These are phyloP conservation scores for Sporothrix schenckii DNA, from an alignment of 2,329 filamentous ascomycete genomes.

Conservation along the genomic window DNA sequence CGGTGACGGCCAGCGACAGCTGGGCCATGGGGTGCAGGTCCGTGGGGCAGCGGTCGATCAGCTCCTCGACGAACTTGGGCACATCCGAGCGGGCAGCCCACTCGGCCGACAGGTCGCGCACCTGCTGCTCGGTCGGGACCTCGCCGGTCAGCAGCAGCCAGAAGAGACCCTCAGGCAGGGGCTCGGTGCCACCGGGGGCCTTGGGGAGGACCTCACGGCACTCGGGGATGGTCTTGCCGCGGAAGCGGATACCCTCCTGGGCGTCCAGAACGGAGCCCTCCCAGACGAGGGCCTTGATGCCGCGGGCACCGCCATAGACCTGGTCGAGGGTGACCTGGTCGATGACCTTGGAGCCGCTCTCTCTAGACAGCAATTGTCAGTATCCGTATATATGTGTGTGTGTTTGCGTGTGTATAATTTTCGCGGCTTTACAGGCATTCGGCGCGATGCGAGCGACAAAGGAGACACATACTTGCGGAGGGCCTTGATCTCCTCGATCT, in stretches of 20 bases:
- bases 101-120: constrained; percentile 95
- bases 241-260: constrained; percentile 99
- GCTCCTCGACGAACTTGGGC: constrained; percentile 97
- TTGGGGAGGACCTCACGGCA: constrained; percentile 97
- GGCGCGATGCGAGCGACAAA: neutral
- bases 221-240: constrained; percentile 98
- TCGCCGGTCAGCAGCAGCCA: constrained; percentile 98
- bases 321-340: constrained; percentile 99
- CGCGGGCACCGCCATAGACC: constrained; percentile 98
- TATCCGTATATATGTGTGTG: neutral
- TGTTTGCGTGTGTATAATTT: neutral
- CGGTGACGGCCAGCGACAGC: constrained; percentile 96
- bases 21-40: constrained; percentile 99
- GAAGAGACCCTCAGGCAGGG: constrained; percentile 98
- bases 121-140: constrained; percentile 96
- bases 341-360: constrained; percentile 91
- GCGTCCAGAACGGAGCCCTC: constrained; percentile 97
- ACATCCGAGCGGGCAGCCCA: constrained; percentile 97
- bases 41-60: constrained; percentile 98
- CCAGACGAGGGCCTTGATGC: constrained; percentile 98
- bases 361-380: constrained; percentile 56
- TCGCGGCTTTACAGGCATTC: constrained; percentile 7
- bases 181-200: constrained; percentile 94
- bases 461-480: constrained; percentile 78
- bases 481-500: constrained; percentile 99